Percentiles rank a stretch among this genome's conserved stretches.
Evolutionary conservation across 176 grass and related monocot species (phyloP).

Genomic region (Cenchrus americanus): DNA sequence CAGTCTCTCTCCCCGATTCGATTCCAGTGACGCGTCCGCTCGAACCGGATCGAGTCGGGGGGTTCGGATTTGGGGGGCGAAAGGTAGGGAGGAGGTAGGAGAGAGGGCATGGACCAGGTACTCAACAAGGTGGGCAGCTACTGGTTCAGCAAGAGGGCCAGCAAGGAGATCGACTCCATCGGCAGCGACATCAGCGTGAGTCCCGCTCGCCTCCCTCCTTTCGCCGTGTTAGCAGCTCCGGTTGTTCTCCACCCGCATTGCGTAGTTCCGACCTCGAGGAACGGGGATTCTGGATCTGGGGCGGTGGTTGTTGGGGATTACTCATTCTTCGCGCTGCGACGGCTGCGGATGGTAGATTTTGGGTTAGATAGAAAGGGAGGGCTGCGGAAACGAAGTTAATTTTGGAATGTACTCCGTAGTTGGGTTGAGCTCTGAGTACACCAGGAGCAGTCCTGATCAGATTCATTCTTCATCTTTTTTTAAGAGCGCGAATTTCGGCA

Average conservation of each 20-base stretch:
- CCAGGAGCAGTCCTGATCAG: background rate
- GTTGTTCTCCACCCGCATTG: conserved; percentile 8
- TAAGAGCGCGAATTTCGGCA: background rate
- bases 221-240: background rate
- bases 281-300: conserved; percentile 14
- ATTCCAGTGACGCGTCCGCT: background rate
- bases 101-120: conserved; percentile 72
- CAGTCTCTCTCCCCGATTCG: conserved; percentile 9
- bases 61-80: background rate
- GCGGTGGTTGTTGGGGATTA: background rate
- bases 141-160: conserved; percentile 90
- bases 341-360: background rate
- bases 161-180: conserved; percentile 92
- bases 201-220: background rate
- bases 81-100: background rate
- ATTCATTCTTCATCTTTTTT: background rate
- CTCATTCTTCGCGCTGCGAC: background rate
- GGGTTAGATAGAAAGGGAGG: background rate
- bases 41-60: background rate
- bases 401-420: background rate
- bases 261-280: background rate
- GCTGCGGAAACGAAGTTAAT: background rate
- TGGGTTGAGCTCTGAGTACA: background rate
- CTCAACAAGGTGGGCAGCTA: conserved; percentile 93
- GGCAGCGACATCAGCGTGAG: conserved; percentile 86